These are phyloP conservation scores for Ochetophila trinervis DNA, from an alignment of 306 rosid species.

Conservation along the genomic window DNA sequence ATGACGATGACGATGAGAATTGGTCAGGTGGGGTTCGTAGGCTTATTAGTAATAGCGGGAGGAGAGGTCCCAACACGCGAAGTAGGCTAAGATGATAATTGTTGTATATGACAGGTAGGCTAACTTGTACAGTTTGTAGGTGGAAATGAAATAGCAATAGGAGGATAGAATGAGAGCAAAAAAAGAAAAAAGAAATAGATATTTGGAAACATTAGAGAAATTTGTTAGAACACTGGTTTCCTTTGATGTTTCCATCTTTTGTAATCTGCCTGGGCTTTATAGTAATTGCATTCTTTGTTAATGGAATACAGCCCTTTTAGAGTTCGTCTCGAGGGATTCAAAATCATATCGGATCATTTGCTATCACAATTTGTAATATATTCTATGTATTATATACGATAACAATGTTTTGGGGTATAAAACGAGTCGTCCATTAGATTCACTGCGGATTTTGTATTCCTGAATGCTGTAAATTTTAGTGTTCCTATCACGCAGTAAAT, in stretches of 20 bases:
- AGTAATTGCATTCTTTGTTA: constrained; percentile 55
- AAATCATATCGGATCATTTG: too few relatives aligned
- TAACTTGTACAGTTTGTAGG: constrained; percentile 90
- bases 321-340: neutral
- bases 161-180: constrained; percentile 31
- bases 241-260: constrained; percentile 44
- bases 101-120: constrained; percentile 74
- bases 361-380: too few relatives aligned
- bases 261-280: constrained; percentile 44
- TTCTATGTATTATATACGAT: too few relatives aligned
- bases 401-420: too few relatives aligned
- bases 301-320: constrained; percentile 23
- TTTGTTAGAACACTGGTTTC: constrained; percentile 32
- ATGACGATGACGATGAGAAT: constrained; percentile 56
- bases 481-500: too few relatives aligned
- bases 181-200: constrained; percentile 22
- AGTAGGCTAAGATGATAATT: constrained; percentile 58
- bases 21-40: constrained; percentile 56
- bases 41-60: constrained; percentile 53
- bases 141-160: constrained; percentile 44
- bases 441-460: too few relatives aligned
- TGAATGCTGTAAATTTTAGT: too few relatives aligned
- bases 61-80: constrained; percentile 51
- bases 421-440: too few relatives aligned
- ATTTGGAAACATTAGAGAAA: constrained; percentile 42